Evolutionary conservation across 108 stramenopile genomes (phyloP).

Genomic region (Asterionellopsis glacialis): DNA sequence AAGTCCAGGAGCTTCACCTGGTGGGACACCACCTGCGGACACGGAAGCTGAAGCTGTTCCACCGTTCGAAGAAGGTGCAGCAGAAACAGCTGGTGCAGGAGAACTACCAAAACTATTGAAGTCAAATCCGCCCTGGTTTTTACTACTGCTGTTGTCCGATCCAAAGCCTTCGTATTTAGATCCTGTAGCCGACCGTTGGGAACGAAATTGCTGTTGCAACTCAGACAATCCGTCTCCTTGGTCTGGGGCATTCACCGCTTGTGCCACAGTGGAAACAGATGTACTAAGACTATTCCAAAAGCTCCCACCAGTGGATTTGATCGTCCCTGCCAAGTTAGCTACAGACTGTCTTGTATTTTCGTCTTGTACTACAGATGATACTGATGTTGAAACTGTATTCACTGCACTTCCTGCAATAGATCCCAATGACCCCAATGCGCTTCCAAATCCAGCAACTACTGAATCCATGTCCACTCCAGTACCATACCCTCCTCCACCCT

Average conservation of each 20-base stretch:
- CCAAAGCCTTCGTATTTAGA: conserved; percentile 83
- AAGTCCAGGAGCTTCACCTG: conserved; percentile 49
- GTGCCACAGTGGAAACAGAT: conserved; percentile 49
- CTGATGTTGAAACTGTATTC: conserved; percentile 20
- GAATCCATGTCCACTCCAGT: conserved; percentile 36
- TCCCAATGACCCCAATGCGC: conserved; percentile 34
- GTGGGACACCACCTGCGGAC: conserved; percentile 1
- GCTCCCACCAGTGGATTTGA: conserved; percentile 44
- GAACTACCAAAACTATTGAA: conserved; percentile 1
- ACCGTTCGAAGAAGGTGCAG: neutral
- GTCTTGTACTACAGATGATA: conserved; percentile 37
- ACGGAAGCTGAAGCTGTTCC: conserved; percentile 7
- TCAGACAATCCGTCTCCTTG: conserved; percentile 60
- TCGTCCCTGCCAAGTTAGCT: conserved; percentile 15
- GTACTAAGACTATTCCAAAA: conserved; percentile 74
- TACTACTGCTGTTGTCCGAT: conserved; percentile 23
- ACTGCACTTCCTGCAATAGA: conserved; percentile 35
- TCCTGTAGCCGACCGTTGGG: conserved; percentile 47
- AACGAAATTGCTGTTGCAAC: conserved; percentile 63
- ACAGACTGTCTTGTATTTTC: conserved; percentile 32
- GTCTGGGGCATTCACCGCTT: conserved; percentile 48
- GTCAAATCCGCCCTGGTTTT: neutral
- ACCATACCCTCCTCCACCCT: conserved; percentile 37
- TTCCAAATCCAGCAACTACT: conserved; percentile 50
- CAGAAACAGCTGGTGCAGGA: no score